These are phyloP conservation scores for Neofusicoccum parvum DNA, from an alignment of 2,329 filamentous ascomycete genomes.

Conservation along the genomic window DNA sequence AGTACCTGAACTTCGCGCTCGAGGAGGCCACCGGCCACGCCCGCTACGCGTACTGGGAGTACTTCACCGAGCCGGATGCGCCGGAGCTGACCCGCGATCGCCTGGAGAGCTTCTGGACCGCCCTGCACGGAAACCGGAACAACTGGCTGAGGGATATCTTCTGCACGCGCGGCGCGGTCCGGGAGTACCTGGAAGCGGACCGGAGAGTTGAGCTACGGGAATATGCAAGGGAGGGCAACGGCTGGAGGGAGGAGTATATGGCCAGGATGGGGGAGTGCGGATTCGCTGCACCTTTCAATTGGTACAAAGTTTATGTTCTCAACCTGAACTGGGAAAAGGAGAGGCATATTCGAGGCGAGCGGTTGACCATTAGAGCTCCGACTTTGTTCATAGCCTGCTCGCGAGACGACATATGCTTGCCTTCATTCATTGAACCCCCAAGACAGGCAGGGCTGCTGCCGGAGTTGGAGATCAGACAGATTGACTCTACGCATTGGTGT, in stretches of 20 bases:
- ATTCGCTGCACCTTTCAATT: conserved; percentile 41
- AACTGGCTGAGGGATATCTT: conserved; percentile 42
- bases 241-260: conserved; percentile 39
- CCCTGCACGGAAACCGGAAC: conserved; percentile 35
- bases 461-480: conserved; percentile 35
- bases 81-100: conserved; percentile 41
- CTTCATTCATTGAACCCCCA: conserved; percentile 33
- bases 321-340: conserved; percentile 34
- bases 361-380: conserved; percentile 38
- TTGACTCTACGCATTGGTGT: conserved; percentile 42
- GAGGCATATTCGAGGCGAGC: conserved; percentile 28
- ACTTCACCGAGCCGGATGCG: conserved; percentile 47
- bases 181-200: conserved; percentile 29
- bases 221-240: conserved; percentile 35
- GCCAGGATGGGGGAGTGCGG: conserved; percentile 37
- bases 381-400: conserved; percentile 39
- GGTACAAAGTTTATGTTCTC: conserved; percentile 37
- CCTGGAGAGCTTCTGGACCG: conserved; percentile 42
- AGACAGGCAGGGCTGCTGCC: conserved; percentile 33
- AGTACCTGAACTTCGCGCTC: conserved; percentile 35
- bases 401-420: conserved; percentile 38
- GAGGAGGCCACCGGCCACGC: conserved; percentile 42
- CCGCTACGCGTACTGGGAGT: conserved; percentile 49
- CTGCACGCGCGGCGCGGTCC: conserved; percentile 40
- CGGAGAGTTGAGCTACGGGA: conserved; percentile 28